These are phyloP conservation scores for Cladosporium sp. DNA, from an alignment of 2,329 filamentous ascomycete genomes.

Conservation along the genomic window DNA sequence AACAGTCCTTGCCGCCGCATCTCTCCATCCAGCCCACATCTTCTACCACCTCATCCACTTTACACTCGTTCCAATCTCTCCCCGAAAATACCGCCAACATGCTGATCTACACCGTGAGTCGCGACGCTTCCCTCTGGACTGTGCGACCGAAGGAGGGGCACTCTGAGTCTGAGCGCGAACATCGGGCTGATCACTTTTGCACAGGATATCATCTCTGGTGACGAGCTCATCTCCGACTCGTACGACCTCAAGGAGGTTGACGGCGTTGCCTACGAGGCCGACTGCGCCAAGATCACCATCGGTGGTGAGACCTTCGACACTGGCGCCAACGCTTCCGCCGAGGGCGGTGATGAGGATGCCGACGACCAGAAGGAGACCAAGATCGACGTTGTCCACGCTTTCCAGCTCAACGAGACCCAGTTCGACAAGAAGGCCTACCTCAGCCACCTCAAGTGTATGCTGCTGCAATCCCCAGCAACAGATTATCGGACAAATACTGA, in stretches of 20 bases:
- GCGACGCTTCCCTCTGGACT: background rate
- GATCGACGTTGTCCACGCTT: constrained; percentile 91
- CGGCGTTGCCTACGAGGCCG: constrained; percentile 81
- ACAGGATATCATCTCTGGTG: constrained; percentile 84
- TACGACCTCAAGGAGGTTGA: constrained; percentile 81
- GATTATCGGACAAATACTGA: background rate
- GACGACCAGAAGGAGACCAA: constrained; percentile 74
- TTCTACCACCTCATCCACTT: constrained; percentile 13
- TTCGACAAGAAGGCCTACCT: constrained; percentile 91
- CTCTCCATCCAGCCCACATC: constrained; percentile 12
- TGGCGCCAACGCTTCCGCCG: constrained; percentile 95
- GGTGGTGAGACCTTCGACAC: constrained; percentile 76
- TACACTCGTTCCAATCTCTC: constrained; percentile 19
- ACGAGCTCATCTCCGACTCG: constrained; percentile 97
- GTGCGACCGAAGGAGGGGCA: constrained; percentile 17
- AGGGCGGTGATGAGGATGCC: constrained; percentile 70
- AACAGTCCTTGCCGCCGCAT: constrained; percentile 15
- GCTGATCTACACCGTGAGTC: constrained; percentile 61
- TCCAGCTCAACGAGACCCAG: constrained; percentile 76
- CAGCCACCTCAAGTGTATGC: constrained; percentile 78
- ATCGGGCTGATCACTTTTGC: constrained; percentile 13
- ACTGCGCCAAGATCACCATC: constrained; percentile 87
- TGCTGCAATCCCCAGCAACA: constrained; percentile 7
- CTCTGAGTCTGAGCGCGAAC: background rate
- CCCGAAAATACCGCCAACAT: constrained; percentile 43